Percentiles rank a stretch among this genome's conserved stretches.
These are phyloP conservation scores for Sclerotinia trifoliorum DNA, from an alignment of 2,329 filamentous ascomycete genomes.

Conservation along the genomic window DNA sequence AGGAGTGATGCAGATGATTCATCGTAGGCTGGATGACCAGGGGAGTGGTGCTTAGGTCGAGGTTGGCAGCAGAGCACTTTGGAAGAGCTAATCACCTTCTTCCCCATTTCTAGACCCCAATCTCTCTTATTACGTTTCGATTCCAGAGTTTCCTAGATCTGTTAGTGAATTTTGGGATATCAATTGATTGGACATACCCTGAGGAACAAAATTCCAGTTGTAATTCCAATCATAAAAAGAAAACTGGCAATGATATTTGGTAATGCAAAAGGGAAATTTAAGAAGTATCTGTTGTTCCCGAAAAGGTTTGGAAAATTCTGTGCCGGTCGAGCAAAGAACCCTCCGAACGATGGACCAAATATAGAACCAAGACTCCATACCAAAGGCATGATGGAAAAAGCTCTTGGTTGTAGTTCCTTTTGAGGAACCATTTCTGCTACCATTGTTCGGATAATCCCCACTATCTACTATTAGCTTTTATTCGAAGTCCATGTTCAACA, in stretches of 20 bases:
- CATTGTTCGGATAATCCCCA: constrained; percentile 89
- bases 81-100: constrained; percentile 53
- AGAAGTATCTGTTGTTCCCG: constrained; percentile 64
- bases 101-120: constrained; percentile 72
- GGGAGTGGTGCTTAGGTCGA: constrained; percentile 25
- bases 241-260: constrained; percentile 77
- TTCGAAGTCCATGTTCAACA: not conserved
- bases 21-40: constrained; percentile 50
- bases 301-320: constrained; percentile 72
- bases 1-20: constrained; percentile 58
- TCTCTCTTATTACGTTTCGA: constrained; percentile 67
- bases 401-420: constrained; percentile 79
- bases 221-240: constrained; percentile 76
- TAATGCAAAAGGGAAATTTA: constrained; percentile 75
- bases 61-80: constrained; percentile 28
- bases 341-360: constrained; percentile 84
- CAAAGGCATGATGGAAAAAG: constrained; percentile 91
- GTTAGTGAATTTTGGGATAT: constrained; percentile 17
- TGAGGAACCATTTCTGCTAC: constrained; percentile 91
- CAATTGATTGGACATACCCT: constrained; percentile 47
- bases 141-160: constrained; percentile 71
- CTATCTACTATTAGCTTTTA: constrained; percentile 43
- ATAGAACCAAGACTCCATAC: constrained; percentile 86
- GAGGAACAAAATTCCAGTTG: constrained; percentile 74
- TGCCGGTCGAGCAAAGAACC: constrained; percentile 78